A percentile compares a stretch with the other conserved stretches of the same genome.
phyloP scores from a whole-genome alignment of 2,329 filamentous ascomycete genomes.

The Venturia nashicola region DNA sequence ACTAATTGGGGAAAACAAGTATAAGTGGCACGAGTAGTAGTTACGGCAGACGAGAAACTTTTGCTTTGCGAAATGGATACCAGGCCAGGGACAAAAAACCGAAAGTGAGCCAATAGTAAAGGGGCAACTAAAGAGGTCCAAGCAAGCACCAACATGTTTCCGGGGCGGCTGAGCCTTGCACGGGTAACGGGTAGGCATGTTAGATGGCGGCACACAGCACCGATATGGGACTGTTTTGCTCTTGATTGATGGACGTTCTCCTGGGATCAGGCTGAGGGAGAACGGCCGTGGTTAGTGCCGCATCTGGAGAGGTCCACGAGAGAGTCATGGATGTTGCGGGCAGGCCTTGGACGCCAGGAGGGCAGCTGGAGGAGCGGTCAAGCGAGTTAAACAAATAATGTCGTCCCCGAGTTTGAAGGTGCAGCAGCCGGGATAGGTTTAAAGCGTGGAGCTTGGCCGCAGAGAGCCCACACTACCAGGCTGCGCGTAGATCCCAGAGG shows the following conservation, averaged over 20 bases:
- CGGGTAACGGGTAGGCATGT: constrained; percentile 1
- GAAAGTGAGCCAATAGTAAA: constrained; percentile 3
- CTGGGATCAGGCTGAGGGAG: neutral
- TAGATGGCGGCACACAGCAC: constrained; percentile 8
- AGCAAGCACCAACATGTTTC: constrained; percentile 1
- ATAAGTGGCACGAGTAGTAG: constrained; percentile 4
- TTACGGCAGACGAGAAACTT: constrained; percentile 5
- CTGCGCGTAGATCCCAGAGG: neutral
- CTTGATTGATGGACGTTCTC: neutral
- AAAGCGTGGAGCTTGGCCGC: neutral
- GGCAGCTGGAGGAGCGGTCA: constrained; percentile 1
- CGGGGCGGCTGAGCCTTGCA: constrained; percentile 8
- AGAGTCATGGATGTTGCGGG: constrained; percentile 3
- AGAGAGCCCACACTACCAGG: neutral
- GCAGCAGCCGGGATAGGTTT: neutral
- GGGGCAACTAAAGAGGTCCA: neutral
- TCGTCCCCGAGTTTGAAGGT: neutral
- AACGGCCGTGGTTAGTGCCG: neutral
- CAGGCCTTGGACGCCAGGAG: neutral
- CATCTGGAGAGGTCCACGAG: neutral
- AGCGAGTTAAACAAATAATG: neutral
- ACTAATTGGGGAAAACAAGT: constrained; percentile 8
- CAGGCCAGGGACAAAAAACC: neutral
- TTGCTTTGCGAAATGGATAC: constrained; percentile 1
- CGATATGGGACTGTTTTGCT: neutral